phyloP scores from a whole-genome alignment of 1,284 basidiomycete genomes.

The Cryptococcus hybrid region DNA sequence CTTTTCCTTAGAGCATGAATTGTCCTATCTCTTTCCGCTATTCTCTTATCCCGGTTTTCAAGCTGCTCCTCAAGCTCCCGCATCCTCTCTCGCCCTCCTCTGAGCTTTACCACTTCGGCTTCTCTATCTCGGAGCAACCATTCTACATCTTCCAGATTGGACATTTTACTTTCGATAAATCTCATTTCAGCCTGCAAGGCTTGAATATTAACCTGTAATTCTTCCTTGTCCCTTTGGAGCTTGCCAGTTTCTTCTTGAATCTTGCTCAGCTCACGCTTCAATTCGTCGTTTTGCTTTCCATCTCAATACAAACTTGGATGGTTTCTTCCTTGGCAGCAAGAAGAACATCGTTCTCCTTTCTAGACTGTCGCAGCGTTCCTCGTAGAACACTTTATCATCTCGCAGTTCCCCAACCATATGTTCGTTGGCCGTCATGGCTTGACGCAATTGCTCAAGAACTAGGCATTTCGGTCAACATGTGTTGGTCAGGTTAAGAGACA shows the following conservation, averaged over 20 bases:
- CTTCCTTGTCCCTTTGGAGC: conserved; percentile 2
- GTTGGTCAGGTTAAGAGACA: background rate
- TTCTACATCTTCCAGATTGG: background rate
- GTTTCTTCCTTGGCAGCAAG: background rate
- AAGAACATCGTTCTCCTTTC: conserved; percentile 4
- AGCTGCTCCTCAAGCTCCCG: background rate
- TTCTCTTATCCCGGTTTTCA: background rate
- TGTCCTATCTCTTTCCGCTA: conserved; percentile 10
- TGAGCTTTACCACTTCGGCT: conserved; percentile 2
- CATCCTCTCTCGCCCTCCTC: background rate
- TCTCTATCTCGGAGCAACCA: background rate
- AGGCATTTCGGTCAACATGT: background rate
- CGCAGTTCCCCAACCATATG: conserved; percentile 23
- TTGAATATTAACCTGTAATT: conserved; percentile 2
- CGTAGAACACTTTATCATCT: conserved; percentile 5
- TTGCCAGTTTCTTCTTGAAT: background rate
- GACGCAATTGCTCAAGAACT: conserved; percentile 24
- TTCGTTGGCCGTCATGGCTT: conserved; percentile 26
- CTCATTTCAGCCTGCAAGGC: conserved; percentile 7
- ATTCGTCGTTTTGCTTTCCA: background rate
- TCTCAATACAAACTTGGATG: background rate
- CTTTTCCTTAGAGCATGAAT: background rate
- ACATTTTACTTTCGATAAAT: conserved; percentile 3
- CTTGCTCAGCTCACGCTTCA: background rate
- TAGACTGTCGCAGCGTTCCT: conserved; percentile 4